Conservation (phyloP, 78 protist genomes). For the Speleostelium caveatum region DNA sequence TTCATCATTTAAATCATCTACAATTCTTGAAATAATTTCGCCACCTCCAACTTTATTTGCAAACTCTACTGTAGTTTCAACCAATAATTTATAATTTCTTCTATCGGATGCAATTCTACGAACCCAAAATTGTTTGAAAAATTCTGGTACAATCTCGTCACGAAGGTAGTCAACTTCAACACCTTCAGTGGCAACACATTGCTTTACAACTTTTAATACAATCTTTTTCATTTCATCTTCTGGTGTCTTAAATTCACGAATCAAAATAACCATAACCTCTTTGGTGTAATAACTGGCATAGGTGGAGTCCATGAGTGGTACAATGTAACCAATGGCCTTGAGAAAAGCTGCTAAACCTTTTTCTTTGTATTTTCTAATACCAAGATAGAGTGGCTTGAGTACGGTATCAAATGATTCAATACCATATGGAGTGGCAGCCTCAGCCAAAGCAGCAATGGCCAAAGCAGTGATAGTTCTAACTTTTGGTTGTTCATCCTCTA, state of each 20-base stretch:
- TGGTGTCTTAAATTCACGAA: conserved; percentile 95
- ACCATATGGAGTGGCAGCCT: conserved; percentile 98
- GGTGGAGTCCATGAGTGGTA: conserved; percentile 98
- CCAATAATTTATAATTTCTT: conserved; percentile 89
- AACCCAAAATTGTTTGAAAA: conserved; percentile 96
- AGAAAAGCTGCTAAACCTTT: conserved; percentile 98
- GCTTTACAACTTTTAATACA: conserved; percentile 98
- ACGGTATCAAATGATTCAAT: conserved; percentile 97
- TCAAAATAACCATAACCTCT: conserved; percentile 91
- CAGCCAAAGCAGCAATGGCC: conserved; percentile 98
- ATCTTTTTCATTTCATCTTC: conserved; percentile 99
- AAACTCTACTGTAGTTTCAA: conserved; percentile 98
- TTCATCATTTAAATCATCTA: conserved; percentile 97
- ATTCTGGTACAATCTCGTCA: conserved; percentile 91
- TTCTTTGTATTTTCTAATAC: conserved; percentile 90
- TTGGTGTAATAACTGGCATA: conserved; percentile 94
- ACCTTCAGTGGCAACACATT: conserved; percentile 98
- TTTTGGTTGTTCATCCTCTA: conserved; percentile 91
- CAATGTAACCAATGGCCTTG: conserved; percentile 98
- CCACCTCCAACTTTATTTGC: conserved; percentile 97
- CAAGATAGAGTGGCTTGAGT: conserved; percentile 96
- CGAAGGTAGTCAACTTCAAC: conserved; percentile 93
- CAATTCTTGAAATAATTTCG: conserved; percentile 90
- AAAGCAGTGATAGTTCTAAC: conserved; percentile 96
- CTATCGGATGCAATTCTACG: conserved; percentile 95